Conservation (phyloP, 257 asterid genomes). For the Solanum chiquidenum region DNA sequence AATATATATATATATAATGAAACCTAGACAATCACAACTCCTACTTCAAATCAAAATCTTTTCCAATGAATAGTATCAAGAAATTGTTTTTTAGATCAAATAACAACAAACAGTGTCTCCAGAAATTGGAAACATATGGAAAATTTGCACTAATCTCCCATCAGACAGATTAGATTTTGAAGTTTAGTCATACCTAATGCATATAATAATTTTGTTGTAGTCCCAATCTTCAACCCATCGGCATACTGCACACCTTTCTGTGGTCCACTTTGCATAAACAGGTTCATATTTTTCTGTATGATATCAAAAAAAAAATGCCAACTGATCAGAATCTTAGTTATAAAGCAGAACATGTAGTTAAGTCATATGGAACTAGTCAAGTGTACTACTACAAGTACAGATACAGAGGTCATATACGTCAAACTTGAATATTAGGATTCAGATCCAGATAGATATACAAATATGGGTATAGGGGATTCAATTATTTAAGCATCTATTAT, state of each 20-base stretch:
- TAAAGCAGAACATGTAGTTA: conserved; percentile 2
- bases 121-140: neutral
- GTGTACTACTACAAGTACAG: neutral
- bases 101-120: neutral
- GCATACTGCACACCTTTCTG: conserved; percentile 99
- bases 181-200: conserved; percentile 21
- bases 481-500: neutral
- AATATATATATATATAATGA: neutral
- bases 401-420: neutral
- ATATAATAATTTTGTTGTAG: conserved; percentile 76
- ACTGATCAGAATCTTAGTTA: neutral
- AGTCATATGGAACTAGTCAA: neutral
- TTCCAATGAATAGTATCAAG: neutral
- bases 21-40: neutral
- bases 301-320: neutral
- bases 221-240: conserved; percentile 99
- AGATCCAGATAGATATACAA: neutral
- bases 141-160: neutral
- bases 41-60: neutral
- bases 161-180: neutral
- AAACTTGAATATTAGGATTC: neutral
- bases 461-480: neutral
- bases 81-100: neutral
- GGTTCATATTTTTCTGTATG: conserved; percentile 81
- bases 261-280: conserved; percentile 88